These are phyloP conservation scores for Plasmodium gonderi DNA, from an alignment of 169 alveolate genomes.

Conservation along the genomic window DNA sequence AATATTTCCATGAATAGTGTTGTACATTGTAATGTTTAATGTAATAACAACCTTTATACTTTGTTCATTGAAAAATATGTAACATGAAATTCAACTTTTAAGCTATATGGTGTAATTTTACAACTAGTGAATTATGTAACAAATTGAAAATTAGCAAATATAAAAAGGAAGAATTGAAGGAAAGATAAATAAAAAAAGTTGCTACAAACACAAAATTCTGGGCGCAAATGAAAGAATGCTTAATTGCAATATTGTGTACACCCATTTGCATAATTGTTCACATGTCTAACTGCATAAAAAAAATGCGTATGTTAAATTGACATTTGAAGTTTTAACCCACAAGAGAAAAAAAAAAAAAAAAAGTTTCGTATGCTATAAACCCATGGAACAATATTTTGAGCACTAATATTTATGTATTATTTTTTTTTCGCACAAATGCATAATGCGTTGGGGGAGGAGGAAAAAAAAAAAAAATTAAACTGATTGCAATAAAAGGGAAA, in stretches of 20 bases:
- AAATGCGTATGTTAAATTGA: neutral
- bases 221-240: neutral
- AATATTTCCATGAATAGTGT: neutral
- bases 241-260: neutral
- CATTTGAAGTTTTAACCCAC: neutral
- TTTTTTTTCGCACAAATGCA: neutral
- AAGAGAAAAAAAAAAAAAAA: neutral
- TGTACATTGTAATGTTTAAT: neutral
- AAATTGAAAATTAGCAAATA: conserved; percentile 1
- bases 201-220: neutral
- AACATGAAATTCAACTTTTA: neutral
- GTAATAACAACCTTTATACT: neutral
- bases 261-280: neutral
- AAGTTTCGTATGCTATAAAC: neutral
- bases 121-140: neutral
- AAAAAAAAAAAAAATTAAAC: neutral
- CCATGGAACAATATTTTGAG: neutral
- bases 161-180: neutral
- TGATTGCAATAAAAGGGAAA: neutral
- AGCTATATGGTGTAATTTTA: neutral
- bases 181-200: neutral
- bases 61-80: neutral
- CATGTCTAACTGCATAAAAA: neutral
- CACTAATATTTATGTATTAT: neutral
- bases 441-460: neutral